Evolutionary conservation across 352 stramenopile genomes (phyloP).

Genomic region (Phytophthora colocasiae): DNA sequence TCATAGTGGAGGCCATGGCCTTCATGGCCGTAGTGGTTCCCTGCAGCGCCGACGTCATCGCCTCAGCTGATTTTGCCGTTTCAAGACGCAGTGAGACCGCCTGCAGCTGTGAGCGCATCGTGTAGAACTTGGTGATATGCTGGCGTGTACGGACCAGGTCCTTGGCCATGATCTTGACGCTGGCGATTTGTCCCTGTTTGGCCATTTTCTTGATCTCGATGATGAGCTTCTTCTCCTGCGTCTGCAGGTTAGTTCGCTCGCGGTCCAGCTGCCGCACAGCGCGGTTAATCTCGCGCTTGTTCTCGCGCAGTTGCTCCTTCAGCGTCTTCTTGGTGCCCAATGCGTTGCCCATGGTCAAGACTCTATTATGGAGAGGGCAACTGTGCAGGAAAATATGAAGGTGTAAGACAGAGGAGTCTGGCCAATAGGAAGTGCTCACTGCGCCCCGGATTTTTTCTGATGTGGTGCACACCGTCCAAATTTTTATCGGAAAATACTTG

Average conservation of each 20-base stretch:
- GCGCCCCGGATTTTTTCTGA: no score
- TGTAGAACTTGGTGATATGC: slow-evolving; percentile 98
- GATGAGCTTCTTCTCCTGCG: slow-evolving; percentile 95
- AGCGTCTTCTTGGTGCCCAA: slow-evolving; percentile 84
- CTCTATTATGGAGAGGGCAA: background rate
- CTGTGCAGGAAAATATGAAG: no score
- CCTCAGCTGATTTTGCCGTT: slow-evolving; percentile 97
- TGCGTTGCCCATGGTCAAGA: slow-evolving; percentile 70
- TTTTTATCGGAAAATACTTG: no score
- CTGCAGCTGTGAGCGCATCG: slow-evolving; percentile 97
- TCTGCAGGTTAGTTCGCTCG: slow-evolving; percentile 92
- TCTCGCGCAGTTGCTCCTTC: slow-evolving; percentile 95
- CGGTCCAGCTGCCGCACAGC: slow-evolving; percentile 97
- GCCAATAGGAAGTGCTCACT: no score
- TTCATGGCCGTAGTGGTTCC: slow-evolving; percentile 88
- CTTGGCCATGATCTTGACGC: slow-evolving; percentile 98
- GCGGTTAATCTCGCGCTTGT: slow-evolving; percentile 98
- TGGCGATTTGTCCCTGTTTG: slow-evolving; percentile 95
- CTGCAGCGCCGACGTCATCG: slow-evolving; percentile 92
- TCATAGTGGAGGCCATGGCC: slow-evolving; percentile 95
- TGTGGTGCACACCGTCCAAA: no score
- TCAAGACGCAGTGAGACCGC: slow-evolving; percentile 93
- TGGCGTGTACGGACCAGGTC: slow-evolving; percentile 96
- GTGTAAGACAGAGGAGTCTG: background rate
- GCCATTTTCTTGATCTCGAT: slow-evolving; percentile 98